phyloP scores from a whole-genome alignment of 169 alveolate species.

The Perkinsus chesapeaki region DNA sequence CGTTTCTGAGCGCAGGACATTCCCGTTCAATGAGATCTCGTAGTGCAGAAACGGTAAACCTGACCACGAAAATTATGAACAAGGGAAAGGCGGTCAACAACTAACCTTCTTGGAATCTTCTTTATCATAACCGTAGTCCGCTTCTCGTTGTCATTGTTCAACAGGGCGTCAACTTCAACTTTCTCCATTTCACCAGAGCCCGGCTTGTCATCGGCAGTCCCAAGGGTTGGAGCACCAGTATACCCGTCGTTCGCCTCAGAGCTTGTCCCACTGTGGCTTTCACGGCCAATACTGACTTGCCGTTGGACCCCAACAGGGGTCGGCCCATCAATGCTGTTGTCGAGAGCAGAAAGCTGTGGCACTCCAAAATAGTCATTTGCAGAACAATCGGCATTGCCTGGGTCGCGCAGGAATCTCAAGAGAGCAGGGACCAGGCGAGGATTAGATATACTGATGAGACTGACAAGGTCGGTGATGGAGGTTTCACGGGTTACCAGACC shows the following conservation, averaged over 20 bases:
- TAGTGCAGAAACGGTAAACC: background rate
- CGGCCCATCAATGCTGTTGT: background rate
- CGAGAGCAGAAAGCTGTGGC: background rate
- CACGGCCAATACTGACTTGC: background rate
- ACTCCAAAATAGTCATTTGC: background rate
- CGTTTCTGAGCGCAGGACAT: background rate
- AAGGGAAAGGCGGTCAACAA: background rate
- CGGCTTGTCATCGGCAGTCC: background rate
- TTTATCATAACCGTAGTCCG: background rate
- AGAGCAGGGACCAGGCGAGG: background rate
- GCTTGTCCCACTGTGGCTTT: background rate
- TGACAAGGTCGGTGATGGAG: background rate
- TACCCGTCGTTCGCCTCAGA: background rate
- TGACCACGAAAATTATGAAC: background rate
- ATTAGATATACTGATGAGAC: background rate
- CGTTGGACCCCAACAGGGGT: background rate
- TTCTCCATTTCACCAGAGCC: background rate
- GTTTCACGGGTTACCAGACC: background rate
- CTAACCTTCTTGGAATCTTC: background rate
- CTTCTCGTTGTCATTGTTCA: background rate
- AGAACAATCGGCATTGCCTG: background rate
- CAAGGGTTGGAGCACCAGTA: background rate
- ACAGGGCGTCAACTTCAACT: background rate
- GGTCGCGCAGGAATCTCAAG: background rate
- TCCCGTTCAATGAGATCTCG: background rate